Base-by-base conservation (phyloP, 2,329 filamentous ascomycete species). In the Colletotrichum tamarilloi region DNA sequence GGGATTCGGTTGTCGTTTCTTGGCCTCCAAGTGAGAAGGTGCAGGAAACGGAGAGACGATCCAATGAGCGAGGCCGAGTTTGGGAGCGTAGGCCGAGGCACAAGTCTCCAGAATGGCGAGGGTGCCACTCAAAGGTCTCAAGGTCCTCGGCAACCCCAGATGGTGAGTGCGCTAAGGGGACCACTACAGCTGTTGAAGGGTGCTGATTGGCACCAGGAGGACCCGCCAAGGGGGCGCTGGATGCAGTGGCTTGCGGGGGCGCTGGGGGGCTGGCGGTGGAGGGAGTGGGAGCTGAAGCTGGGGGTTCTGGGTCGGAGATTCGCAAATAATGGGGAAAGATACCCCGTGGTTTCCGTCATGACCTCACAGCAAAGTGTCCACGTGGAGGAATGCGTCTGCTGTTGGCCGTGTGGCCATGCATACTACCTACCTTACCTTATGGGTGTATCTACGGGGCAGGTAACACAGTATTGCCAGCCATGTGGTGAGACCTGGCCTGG, bases 81-180 rank as follows among this genome's bases (percentile, higher is more conserved):
- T 55, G 46, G 62, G 71, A 71, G 60, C 42, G 24, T 73, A 69
- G 69, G 65, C 72, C 72, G 72, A 74, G 72, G 72, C 69, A 68
- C 72, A 72, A 60, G 68, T 55, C 35, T 9, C 28, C 49, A 70
- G 26, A 62, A 26, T 35, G 59, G 32, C 60, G 60, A 73, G 56
- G 70, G 67, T 57, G 49, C 63, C 60, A 53, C 38, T 67, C 65
- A 57, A 71, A 26, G 69, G 49, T 69, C 72, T 74, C 65, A 66
- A 71, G 35, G 69, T 57, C 72, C 72, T 74, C 72, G 72, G 72
- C 24, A 68, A 74, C 72, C 72, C 72, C 68, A 72, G 72, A 72
- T 52, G 26, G 46, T 24, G 32, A 53, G 59, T 60, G 55, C 60
- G 52, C 70, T 60, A 64, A 64, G 26, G 53, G 55, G 66, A 14